Evolutionary conservation across 2,329 filamentous ascomycete species (phyloP).

Genomic region (Immersiporthe knoxdaviesiana): DNA sequence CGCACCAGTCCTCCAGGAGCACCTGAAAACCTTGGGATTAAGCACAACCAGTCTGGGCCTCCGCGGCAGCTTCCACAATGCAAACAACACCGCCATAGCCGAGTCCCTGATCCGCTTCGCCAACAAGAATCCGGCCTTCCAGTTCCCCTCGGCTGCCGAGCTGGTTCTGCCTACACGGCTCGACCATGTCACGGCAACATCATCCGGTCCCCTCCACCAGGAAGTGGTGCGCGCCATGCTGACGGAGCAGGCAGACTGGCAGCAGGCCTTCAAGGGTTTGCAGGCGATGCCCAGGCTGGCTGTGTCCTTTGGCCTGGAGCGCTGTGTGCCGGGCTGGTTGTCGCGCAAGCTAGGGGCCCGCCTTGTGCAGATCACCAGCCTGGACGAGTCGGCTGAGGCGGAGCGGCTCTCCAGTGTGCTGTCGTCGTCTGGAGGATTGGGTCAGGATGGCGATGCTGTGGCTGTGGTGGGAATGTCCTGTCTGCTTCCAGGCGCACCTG

Average conservation of each 20-base stretch:
- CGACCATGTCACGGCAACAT: background rate
- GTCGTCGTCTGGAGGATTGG: background rate
- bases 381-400: background rate
- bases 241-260: slow-evolving; percentile 6
- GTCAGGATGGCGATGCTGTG: slow-evolving; percentile 34
- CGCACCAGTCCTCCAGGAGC: background rate
- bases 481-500: slow-evolving; percentile 38
- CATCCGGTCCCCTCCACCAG: background rate
- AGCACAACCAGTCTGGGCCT: background rate
- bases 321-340: background rate
- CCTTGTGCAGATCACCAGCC: background rate
- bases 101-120: slow-evolving; percentile 6
- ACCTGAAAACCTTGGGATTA: background rate
- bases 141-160: background rate
- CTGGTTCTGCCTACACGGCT: background rate
- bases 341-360: background rate
- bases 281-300: background rate
- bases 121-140: background rate
- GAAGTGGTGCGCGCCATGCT: slow-evolving; percentile 2
- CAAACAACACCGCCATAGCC: background rate
- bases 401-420: background rate
- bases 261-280: background rate
- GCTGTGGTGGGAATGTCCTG: slow-evolving; percentile 44
- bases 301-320: slow-evolving; percentile 2
- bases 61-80: slow-evolving; percentile 6